These are phyloP conservation scores for Ophiostoma ulmi DNA, from an alignment of 2,329 filamentous ascomycete genomes.

Conservation along the genomic window DNA sequence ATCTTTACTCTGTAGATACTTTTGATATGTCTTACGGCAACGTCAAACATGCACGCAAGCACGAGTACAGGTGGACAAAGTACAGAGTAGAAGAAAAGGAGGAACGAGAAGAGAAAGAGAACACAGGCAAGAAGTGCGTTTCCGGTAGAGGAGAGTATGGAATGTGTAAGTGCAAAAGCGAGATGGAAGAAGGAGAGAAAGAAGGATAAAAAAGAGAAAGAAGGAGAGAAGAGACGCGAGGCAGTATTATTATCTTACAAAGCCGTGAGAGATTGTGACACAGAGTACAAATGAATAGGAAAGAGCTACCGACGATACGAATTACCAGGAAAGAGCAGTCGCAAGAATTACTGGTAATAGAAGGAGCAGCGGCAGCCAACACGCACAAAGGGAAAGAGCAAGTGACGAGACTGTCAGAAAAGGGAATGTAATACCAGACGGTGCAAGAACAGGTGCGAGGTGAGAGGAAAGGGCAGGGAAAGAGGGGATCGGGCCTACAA, in stretches of 20 bases:
- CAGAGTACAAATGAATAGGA: background rate
- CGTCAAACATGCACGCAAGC: constrained; percentile 1
- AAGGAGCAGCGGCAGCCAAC: background rate
- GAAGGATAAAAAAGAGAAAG: background rate
- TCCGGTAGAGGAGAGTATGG: background rate
- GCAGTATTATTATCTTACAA: background rate
- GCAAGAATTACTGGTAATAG: background rate
- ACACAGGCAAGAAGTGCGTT: background rate
- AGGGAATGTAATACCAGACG: background rate
- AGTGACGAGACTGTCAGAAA: background rate
- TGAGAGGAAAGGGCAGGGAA: background rate
- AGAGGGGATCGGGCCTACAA: background rate
- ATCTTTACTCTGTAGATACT: background rate
- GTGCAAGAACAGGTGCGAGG: background rate
- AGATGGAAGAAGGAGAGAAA: background rate
- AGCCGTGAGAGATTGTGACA: background rate
- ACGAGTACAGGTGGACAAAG: background rate
- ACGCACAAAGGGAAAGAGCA: background rate
- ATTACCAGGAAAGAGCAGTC: background rate
- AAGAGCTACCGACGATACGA: constrained; percentile 2
- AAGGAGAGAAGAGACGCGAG: constrained; percentile 4
- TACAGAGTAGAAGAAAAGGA: background rate
- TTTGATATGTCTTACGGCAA: background rate
- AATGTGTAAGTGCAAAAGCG: background rate
- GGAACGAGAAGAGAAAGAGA: background rate